Percentiles rank a stretch among this genome's conserved stretches.
Conservation (phyloP, 176 grass and related monocot species). For the Triticum monococcum region DNA sequence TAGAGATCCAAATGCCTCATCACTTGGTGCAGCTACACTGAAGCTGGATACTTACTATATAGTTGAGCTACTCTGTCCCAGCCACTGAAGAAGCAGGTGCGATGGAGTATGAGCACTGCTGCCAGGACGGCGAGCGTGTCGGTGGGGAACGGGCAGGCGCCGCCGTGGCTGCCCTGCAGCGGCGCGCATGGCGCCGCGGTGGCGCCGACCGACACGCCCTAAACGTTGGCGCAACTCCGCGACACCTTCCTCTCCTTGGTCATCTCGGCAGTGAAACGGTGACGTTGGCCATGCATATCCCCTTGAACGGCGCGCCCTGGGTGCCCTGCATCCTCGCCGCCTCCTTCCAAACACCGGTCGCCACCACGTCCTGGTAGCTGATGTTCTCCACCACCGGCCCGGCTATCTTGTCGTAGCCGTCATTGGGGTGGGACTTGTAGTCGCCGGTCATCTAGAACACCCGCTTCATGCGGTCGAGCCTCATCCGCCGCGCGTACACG, state of each 20-base stretch:
- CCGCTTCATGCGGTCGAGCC: too few relatives aligned
- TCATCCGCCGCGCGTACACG: too few relatives aligned
- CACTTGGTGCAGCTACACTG: too few relatives aligned
- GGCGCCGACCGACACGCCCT: conserved; percentile 60
- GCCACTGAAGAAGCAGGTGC: not conserved
- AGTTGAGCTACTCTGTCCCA: too few relatives aligned
- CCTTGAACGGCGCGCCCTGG: conserved; percentile 30
- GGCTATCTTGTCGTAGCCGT: too few relatives aligned
- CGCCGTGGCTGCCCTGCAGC: conserved; percentile 40
- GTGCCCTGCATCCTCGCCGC: too few relatives aligned
- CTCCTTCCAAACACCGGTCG: too few relatives aligned
- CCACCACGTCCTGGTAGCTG: too few relatives aligned
- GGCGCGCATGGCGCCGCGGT: conserved; percentile 57
- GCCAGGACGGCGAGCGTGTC: conserved; percentile 48
- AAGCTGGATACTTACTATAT: too few relatives aligned
- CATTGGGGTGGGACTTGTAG: conserved; percentile 34
- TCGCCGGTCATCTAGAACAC: conserved; percentile 85
- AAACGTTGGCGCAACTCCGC: conserved; percentile 69
- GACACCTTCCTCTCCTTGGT: conserved; percentile 57
- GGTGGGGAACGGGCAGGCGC: conserved; percentile 62
- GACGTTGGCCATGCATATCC: conserved; percentile 88
- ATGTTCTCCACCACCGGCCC: too few relatives aligned
- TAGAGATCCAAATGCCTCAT: too few relatives aligned
- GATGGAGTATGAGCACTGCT: conserved; percentile 55
- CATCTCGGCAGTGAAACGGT: conserved; percentile 25